Evolutionary conservation across 805 yeast genomes (phyloP).

Genomic region (Yarrowia porcina): DNA sequence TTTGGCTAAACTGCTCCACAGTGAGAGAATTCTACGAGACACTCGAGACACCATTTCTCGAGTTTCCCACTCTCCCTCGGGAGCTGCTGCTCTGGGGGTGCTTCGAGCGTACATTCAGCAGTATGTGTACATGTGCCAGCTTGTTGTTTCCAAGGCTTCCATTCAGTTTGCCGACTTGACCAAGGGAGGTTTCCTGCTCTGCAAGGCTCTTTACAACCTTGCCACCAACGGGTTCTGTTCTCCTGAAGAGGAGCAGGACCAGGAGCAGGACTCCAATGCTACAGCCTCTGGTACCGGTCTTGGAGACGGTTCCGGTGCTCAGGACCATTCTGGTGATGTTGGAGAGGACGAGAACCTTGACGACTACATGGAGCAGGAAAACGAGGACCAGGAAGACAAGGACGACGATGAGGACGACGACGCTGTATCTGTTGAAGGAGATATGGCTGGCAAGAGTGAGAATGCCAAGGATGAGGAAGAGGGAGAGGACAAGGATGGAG

Average conservation of each 20-base stretch:
- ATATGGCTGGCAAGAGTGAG: constrained; percentile 91
- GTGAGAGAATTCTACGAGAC: not conserved
- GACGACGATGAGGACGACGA: constrained; percentile 49
- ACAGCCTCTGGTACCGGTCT: constrained; percentile 84
- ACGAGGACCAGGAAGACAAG: constrained; percentile 62
- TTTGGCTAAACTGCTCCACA: not conserved
- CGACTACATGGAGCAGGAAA: constrained; percentile 68
- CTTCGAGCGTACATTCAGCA: constrained; percentile 61
- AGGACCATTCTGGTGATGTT: constrained; percentile 74
- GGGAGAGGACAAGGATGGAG: constrained; percentile 48
- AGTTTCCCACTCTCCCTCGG: constrained; percentile 38
- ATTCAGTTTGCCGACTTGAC: constrained; percentile 52
- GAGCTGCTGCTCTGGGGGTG: constrained; percentile 47
- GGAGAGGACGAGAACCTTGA: constrained; percentile 88
- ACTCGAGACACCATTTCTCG: not conserved
- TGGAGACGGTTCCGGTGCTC: constrained; percentile 91
- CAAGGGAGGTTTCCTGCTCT: constrained; percentile 57
- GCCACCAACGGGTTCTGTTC: constrained; percentile 87
- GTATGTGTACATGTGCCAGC: constrained; percentile 50
- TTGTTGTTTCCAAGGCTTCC: constrained; percentile 46
- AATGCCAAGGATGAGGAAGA: constrained; percentile 68
- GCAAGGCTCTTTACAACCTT: constrained; percentile 54
- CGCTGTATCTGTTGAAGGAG: constrained; percentile 91
- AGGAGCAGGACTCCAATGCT: constrained; percentile 57
- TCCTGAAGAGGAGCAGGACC: constrained; percentile 70